phyloP scores from a whole-genome alignment of 768 basidiomycete genomes.

The Kwoniella mangroviensis region DNA sequence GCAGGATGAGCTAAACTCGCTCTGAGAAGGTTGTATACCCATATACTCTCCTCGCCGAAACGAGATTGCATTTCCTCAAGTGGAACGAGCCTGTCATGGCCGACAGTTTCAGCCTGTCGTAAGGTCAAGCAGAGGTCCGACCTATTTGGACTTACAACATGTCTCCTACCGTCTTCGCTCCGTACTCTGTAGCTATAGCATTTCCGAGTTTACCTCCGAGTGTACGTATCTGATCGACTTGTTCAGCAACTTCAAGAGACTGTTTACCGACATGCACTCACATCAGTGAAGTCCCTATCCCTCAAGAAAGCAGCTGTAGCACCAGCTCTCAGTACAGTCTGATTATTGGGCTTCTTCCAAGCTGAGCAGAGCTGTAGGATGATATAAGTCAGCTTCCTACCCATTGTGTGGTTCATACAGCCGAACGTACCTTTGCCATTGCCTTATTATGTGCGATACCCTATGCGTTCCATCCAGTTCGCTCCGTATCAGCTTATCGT shows the following conservation, averaged over 20 bases:
- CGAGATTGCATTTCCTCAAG: constrained; percentile 59
- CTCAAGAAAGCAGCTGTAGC: constrained; percentile 83
- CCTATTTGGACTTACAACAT: constrained; percentile 68
- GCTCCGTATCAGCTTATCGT: background rate
- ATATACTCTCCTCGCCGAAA: constrained; percentile 64
- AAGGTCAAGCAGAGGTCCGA: too few relatives aligned
- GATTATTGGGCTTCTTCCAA: constrained; percentile 82
- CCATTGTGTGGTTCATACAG: background rate
- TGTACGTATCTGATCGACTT: constrained; percentile 73
- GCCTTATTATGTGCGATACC: constrained; percentile 93
- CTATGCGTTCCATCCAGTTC: constrained; percentile 57
- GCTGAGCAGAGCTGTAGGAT: constrained; percentile 75
- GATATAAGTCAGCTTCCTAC: background rate
- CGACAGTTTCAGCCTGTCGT: background rate
- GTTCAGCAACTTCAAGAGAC: background rate
- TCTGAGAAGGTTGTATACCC: constrained; percentile 89
- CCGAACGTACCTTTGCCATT: constrained; percentile 75
- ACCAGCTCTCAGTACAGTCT: constrained; percentile 82
- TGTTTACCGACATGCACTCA: constrained; percentile 37
- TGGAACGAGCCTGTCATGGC: constrained; percentile 47
- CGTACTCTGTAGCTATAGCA: constrained; percentile 83
- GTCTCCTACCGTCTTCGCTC: constrained; percentile 86
- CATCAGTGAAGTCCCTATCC: constrained; percentile 88
- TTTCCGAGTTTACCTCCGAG: constrained; percentile 93
- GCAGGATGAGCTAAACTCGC: constrained; percentile 59